Conservation (phyloP, 805 yeast species). For the Kazachstania psychrophila region DNA sequence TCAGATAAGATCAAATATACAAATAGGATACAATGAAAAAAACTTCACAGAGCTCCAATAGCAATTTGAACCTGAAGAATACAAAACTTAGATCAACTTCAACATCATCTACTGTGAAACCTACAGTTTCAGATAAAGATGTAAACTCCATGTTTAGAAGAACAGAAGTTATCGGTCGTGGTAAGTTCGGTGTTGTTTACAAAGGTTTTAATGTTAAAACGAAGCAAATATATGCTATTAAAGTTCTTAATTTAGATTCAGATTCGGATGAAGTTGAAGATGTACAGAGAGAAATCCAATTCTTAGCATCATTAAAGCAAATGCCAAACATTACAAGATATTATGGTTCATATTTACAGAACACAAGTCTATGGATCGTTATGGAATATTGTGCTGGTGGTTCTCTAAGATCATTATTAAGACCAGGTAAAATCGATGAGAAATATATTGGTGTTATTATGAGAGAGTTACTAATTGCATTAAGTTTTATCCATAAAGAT, state of each 20-base stretch:
- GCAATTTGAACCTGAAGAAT: too few relatives aligned
- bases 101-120: background rate
- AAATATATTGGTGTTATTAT: slow-evolving; percentile 72
- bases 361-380: slow-evolving; percentile 90
- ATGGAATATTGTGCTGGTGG: slow-evolving; percentile 99
- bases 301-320: slow-evolving; percentile 69
- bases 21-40: too few relatives aligned
- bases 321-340: slow-evolving; percentile 91
- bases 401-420: slow-evolving; percentile 71
- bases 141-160: slow-evolving; percentile 49
- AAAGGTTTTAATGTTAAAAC: slow-evolving; percentile 69
- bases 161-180: slow-evolving; percentile 88
- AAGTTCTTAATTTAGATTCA: slow-evolving; percentile 84
- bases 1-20: too few relatives aligned
- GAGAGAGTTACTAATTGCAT: slow-evolving; percentile 70
- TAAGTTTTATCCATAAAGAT: slow-evolving; percentile 71
- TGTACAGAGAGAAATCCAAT: slow-evolving; percentile 86
- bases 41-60: too few relatives aligned
- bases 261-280: slow-evolving; percentile 90
- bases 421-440: slow-evolving; percentile 86
- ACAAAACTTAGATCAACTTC: background rate
- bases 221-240: slow-evolving; percentile 80
- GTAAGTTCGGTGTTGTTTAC: slow-evolving; percentile 94
- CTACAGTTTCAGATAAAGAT: slow-evolving; percentile 8
- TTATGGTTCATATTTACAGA: slow-evolving; percentile 78